A percentile compares a stretch with the other conserved stretches of the same genome.
Conservation (phyloP, 2,329 filamentous ascomycete genomes). For the Calonectria ilicicola region DNA sequence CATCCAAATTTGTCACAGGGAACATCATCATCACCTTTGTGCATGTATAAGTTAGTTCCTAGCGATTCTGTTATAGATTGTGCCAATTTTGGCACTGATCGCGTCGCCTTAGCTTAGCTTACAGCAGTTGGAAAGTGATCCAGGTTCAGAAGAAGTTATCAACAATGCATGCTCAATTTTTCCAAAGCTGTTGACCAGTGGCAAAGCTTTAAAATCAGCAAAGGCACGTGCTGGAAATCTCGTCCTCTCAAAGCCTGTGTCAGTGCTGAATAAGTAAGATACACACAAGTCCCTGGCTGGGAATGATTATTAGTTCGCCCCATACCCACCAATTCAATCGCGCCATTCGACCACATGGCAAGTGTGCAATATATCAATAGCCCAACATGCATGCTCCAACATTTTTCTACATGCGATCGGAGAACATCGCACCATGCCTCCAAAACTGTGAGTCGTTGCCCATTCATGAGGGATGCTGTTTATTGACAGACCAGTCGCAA, state of each 20-base stretch:
- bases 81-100: background rate
- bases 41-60: background rate
- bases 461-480: background rate
- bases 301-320: background rate
- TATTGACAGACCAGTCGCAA: background rate
- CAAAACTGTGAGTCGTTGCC: background rate
- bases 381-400: background rate
- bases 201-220: too few species aligned
- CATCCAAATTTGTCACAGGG: background rate
- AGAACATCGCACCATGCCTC: background rate
- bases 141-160: background rate
- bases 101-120: too few species aligned
- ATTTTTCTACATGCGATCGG: background rate
- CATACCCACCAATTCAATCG: conserved; percentile 7
- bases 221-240: too few species aligned
- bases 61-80: too few species aligned
- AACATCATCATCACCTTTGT: background rate
- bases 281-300: background rate
- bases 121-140: too few species aligned
- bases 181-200: background rate
- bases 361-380: background rate
- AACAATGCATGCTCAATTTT: too few species aligned
- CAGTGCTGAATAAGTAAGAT: background rate
- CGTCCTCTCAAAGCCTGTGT: too few species aligned
- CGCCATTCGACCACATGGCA: conserved; percentile 8